Base-by-base conservation (phyloP, 83 land plant genomes). In the Picea engelmannii region DNA sequence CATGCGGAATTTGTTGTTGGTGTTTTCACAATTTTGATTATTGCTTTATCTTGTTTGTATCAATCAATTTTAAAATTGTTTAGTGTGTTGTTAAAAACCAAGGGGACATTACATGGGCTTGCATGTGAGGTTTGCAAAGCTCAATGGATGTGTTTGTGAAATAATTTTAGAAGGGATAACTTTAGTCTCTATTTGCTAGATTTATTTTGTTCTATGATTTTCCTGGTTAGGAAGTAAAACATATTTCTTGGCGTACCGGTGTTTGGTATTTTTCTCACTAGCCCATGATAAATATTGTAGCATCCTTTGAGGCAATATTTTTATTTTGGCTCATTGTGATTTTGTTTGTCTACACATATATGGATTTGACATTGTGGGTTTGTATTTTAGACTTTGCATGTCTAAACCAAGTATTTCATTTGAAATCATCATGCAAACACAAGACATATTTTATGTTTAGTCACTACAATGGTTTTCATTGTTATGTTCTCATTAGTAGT, bases 101-200 rank as follows among this genome's bases (percentile, higher is more conserved):
- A 25, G 24, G 24, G 58, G 11, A 31, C 27, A 52, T 75, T 75
- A 35, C 61, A 75, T 75, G 61, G 78, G 5, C 78, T 52, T 75
- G 27, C 23, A 10, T 47, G 59, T 52, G 78, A 58, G 24, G 78
- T 52, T 35, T 52, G 27, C 24, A 7, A 75, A 12, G 78, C 15
- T 17, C 52, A 23, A 75, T 52, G 78, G 35, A 75, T 52, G 0
- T 75, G 78, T 61, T 52, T 27, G 5, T 75, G 35, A 52, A 61
- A 75, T 58, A 75, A 21, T 75, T 52, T 52, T 17, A 21, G 13
- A 4, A 16, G 23, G 16, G 78, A 23, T 16, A 75, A 13, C 55
- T 25, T n/a, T 27, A 75, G 44, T 75, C 24, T 27, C 78, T 52
- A 75, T 58, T 75, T 27, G 44, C 59, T 75, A 49, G 78, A 59